Evolutionary conservation across 306 rosid species (phyloP), one percentile per base, ranked within the genome.

Genomic region (Lablab purpureus): DNA sequence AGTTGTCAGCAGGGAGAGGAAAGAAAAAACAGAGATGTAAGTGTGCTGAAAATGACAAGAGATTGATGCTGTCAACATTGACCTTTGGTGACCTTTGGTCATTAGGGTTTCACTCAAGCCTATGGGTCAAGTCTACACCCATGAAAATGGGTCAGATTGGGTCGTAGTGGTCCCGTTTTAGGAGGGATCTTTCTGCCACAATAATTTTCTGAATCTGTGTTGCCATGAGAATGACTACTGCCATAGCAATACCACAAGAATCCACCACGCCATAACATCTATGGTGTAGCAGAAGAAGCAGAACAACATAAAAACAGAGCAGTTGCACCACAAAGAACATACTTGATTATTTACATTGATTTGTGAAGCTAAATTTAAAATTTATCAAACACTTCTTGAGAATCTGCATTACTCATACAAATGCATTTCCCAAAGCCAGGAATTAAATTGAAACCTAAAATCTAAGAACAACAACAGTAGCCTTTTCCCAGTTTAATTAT

Each of bases 341-440:
- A 62, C 30, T 58, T 41, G 79, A 45, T 18, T 77, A 77, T 56
- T 43, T 43, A 59, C 50, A 55, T 10, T 63, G 25, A 45, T n/a
- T 34, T 21, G 36, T 15, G 47, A 10, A 52, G 52, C 25, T 30
- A 54, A 46, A 32, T 51, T 34, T 32, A 34, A 66, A 51, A 22
- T 9, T 49, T 22, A 30, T 10, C 32, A 41, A 66, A 67, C 55
- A 22, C 17, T 11, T 6, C 55, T 66, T 52, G 19, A 23, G 73
- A 77, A 78, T 67, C 47, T 27, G 19, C 14, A 18, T 77, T 23
- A 23, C 46, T 40, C 14, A 41, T 10, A 37, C 14, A 51, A 9
- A 7, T 34, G 28, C 49, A 55, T 47, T 17, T 60, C 55, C 4
- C 27, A 68, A 78, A 43, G 37, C 65, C 52, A 28, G 6, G 21